phyloP scores from a whole-genome alignment of 345 rosid genomes.

The Cardamine chenopodiifolia region DNA sequence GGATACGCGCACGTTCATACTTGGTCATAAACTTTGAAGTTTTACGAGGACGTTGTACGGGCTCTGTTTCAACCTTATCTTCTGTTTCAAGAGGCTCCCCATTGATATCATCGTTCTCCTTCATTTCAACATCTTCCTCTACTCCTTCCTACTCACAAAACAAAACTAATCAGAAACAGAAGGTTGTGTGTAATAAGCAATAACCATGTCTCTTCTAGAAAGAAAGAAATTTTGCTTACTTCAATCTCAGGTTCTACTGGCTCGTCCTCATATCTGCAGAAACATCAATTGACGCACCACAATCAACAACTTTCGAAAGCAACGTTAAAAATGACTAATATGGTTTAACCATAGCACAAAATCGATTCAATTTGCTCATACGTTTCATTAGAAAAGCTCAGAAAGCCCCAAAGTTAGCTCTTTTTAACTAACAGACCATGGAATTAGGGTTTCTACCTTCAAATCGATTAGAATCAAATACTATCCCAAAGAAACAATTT shows the following conservation, averaged over 20 bases:
- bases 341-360: not conserved
- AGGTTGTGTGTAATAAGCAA: not conserved
- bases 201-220: not conserved
- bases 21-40: conserved; percentile 80
- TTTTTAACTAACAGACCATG: not conserved
- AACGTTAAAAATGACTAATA: not conserved
- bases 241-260: conserved; percentile 89
- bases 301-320: conserved; percentile 8
- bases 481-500: not conserved
- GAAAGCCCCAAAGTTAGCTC: not conserved
- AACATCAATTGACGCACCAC: not conserved
- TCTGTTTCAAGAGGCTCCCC: conserved; percentile 69
- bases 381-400: not conserved
- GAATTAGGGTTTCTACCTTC: conserved; percentile 20
- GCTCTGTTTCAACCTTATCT: conserved; percentile 53
- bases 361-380: not conserved
- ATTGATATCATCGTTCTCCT: conserved; percentile 55
- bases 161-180: conserved; percentile 9
- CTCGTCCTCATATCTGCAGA: conserved; percentile 83
- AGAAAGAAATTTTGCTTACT: conserved; percentile 39
- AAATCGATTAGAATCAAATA: not conserved
- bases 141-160: conserved; percentile 66
- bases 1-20: conserved; percentile 77
- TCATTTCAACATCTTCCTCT: conserved; percentile 64
- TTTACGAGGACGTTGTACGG: conserved; percentile 52